Conservation (phyloP, 371 early-diverging fungal genomes). For the Apophysomyces trapeziformis region DNA sequence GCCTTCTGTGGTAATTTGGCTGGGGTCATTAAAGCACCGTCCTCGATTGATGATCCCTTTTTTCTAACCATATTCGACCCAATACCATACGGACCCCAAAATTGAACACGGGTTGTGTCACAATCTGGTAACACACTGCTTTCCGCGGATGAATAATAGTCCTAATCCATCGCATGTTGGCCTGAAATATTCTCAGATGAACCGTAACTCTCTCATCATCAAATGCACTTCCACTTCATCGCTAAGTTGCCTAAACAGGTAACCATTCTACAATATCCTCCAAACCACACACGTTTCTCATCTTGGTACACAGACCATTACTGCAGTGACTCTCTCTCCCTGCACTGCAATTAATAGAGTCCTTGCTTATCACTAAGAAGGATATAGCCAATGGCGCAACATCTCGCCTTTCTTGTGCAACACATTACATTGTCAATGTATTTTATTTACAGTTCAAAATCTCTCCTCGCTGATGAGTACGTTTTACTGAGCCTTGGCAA, state of each 20-base stretch:
- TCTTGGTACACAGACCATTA: too few species aligned
- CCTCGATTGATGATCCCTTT: slow-evolving; percentile 8
- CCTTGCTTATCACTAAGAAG: too few species aligned
- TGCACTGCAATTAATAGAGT: too few species aligned
- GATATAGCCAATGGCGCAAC: too few species aligned
- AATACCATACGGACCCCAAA: slow-evolving; percentile 9
- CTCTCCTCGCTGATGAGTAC: background rate
- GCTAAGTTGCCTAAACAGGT: too few species aligned
- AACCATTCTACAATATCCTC: background rate
- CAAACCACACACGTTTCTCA: background rate
- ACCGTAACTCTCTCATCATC: background rate
- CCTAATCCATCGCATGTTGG: background rate
- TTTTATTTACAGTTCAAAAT: background rate
- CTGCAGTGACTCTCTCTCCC: too few species aligned
- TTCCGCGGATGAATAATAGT: background rate
- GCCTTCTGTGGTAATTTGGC: slow-evolving; percentile 7
- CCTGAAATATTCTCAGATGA: background rate
- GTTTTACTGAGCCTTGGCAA: slow-evolving; percentile 62
- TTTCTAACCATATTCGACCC: background rate
- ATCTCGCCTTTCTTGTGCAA: too few species aligned
- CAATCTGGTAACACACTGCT: background rate
- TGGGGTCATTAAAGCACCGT: slow-evolving; percentile 9
- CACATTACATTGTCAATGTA: background rate
- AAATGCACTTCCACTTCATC: background rate
- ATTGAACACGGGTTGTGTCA: slow-evolving; percentile 9